Evolutionary conservation across 352 stramenopile genomes (phyloP).

Genomic region (Phytophthora cactorum): DNA sequence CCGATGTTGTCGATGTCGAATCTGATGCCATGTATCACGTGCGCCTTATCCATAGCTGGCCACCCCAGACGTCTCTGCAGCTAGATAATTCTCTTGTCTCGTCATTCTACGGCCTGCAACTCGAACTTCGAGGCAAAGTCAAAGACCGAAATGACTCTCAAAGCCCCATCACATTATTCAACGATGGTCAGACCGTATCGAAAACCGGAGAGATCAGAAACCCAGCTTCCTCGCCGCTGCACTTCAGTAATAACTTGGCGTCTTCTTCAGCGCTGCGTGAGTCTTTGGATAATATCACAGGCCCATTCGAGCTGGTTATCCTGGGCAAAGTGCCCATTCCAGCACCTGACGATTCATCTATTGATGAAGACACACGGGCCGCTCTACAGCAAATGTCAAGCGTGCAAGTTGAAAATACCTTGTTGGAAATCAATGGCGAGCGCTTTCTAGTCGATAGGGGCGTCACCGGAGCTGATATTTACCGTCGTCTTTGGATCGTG

Average conservation of each 20-base stretch:
- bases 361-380: slow-evolving; percentile 21
- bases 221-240: slow-evolving; percentile 3
- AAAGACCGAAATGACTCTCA: slow-evolving; percentile 7
- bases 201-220: slow-evolving; percentile 9
- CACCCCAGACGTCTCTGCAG: slow-evolving; percentile 1
- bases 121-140: slow-evolving; percentile 42
- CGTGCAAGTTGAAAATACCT: slow-evolving; percentile 51
- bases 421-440: slow-evolving; percentile 59
- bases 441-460: slow-evolving; percentile 37
- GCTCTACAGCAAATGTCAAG: slow-evolving; percentile 40
- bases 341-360: slow-evolving; percentile 3
- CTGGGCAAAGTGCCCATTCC: slow-evolving; percentile 28
- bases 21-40: slow-evolving; percentile 46
- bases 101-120: slow-evolving; percentile 55
- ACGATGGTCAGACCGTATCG: slow-evolving; percentile 19
- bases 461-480: slow-evolving; percentile 38
- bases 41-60: slow-evolving; percentile 43
- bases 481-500: slow-evolving; percentile 36
- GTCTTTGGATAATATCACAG: slow-evolving; percentile 27
- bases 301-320: slow-evolving; percentile 44
- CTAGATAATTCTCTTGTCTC: slow-evolving; percentile 20
- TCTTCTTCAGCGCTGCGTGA: slow-evolving; percentile 9
- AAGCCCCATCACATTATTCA: slow-evolving; percentile 16
- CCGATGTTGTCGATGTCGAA: slow-evolving; percentile 6
- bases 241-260: slow-evolving; percentile 14